Percentiles rank a stretch among this genome's conserved stretches.
Conservation (phyloP, 2,329 filamentous ascomycete species). For the Geosmithia flava region DNA sequence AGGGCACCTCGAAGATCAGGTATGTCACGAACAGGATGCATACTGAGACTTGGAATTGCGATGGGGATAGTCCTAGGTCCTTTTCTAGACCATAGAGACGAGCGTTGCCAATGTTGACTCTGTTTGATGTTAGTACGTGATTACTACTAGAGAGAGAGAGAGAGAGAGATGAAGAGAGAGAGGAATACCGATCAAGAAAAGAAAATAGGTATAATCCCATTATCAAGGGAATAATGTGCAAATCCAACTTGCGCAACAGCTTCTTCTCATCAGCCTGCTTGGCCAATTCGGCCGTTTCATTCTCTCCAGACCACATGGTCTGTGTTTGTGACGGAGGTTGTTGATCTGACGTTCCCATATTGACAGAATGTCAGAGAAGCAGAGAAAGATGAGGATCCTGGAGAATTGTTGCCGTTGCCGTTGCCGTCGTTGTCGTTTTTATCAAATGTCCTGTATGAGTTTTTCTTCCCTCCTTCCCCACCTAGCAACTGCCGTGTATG, state of each 20-base stretch:
- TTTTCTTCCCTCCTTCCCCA: no score
- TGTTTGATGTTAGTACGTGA: slow-evolving; percentile 9
- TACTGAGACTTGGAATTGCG: slow-evolving; percentile 57
- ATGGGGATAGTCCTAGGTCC: slow-evolving; percentile 45
- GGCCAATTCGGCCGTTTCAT: background rate
- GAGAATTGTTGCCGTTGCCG: background rate
- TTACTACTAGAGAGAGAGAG: background rate
- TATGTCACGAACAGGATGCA: slow-evolving; percentile 59
- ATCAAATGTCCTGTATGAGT: no score
- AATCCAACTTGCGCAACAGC: slow-evolving; percentile 53
- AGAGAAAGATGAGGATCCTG: background rate
- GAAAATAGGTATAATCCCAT: slow-evolving; percentile 63
- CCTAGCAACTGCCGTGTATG: no score
- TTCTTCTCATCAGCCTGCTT: slow-evolving; percentile 29
- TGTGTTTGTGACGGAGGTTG: no score
- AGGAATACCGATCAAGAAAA: slow-evolving; percentile 54
- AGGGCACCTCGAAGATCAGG: slow-evolving; percentile 48
- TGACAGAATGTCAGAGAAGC: no score
- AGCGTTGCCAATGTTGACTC: slow-evolving; percentile 64
- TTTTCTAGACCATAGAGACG: slow-evolving; percentile 52
- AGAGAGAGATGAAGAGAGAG: background rate
- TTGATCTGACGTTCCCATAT: no score
- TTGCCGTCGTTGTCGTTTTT: background rate
- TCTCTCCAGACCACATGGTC: background rate
- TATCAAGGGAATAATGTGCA: slow-evolving; percentile 50